Percentiles rank a stretch among this genome's conserved stretches.
Conservation (phyloP, 306 rosid species). For the Alnus glutinosa region DNA sequence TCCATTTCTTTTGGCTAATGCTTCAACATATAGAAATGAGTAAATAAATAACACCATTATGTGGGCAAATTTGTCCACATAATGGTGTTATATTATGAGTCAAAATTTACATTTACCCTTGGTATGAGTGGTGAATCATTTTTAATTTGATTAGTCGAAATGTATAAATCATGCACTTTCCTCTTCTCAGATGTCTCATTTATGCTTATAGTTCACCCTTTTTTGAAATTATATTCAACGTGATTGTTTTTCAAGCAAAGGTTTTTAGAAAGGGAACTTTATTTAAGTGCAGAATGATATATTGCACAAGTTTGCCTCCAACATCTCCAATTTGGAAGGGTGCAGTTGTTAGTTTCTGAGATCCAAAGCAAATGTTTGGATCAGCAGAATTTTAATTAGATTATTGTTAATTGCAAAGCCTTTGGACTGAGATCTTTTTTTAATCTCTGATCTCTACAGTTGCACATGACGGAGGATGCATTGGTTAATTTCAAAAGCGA, state of each 20-base stretch:
- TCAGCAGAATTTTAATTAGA: neutral
- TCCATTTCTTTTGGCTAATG: neutral
- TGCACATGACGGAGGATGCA: slow-evolving; percentile 70
- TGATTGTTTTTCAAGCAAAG: neutral
- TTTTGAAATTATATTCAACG: neutral
- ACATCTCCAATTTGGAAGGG: neutral
- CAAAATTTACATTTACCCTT: neutral
- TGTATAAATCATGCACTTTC: neutral
- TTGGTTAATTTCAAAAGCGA: slow-evolving; percentile 76
- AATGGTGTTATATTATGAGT: no score
- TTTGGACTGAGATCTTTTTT: slow-evolving; percentile 14
- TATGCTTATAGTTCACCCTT: neutral
- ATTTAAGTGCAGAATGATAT: neutral
- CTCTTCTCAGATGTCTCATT: neutral
- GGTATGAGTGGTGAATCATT: neutral
- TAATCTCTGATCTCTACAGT: slow-evolving; percentile 49
- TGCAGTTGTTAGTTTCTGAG: neutral
- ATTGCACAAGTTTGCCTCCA: neutral
- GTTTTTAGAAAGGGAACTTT: neutral
- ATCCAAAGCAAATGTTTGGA: neutral
- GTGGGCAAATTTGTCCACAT: neutral
- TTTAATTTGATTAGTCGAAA: neutral
- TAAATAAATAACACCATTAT: neutral
- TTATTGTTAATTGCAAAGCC: neutral
- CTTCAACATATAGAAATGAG: neutral